Evolutionary conservation across 805 yeast genomes (phyloP).

Genomic region (Allodekkera sacchari): DNA sequence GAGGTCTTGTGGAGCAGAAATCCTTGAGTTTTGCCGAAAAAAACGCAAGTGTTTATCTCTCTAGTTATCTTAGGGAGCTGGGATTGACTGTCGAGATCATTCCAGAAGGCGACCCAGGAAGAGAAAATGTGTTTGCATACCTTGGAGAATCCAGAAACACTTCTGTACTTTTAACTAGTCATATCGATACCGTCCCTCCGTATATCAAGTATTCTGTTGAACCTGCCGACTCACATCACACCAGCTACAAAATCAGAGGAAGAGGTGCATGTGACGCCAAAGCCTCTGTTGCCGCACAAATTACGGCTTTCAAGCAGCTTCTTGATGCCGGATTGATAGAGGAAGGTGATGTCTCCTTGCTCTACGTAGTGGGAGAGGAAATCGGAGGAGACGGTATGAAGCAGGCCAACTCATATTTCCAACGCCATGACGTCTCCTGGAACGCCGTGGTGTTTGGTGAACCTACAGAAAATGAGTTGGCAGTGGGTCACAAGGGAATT

Average conservation of each 20-base stretch:
- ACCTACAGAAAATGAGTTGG: conserved; percentile 63
- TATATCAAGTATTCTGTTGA: conserved; percentile 40
- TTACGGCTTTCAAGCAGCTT: conserved; percentile 44
- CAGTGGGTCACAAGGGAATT: conserved; percentile 63
- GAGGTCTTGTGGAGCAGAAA: conserved; percentile 24
- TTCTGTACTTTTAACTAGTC: conserved; percentile 45
- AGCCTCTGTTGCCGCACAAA: conserved; percentile 57
- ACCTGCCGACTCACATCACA: conserved; percentile 2
- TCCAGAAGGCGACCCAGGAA: conserved; percentile 3
- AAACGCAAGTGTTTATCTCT: conserved; percentile 31
- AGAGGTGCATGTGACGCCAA: conserved; percentile 70
- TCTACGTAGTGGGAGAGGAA: conserved; percentile 69
- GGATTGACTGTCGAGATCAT: conserved; percentile 49
- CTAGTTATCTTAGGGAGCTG: conserved; percentile 26
- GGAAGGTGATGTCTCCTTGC: conserved; percentile 49
- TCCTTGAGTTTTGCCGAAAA: conserved; percentile 29
- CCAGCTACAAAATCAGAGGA: conserved; percentile 46
- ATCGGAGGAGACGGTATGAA: conserved; percentile 58
- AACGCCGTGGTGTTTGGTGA: conserved; percentile 62
- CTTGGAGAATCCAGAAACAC: conserved; percentile 36
- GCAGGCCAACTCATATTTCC: conserved; percentile 29
- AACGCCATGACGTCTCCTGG: conserved; percentile 36
- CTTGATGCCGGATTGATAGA: conserved; percentile 26
- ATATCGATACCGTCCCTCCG: conserved; percentile 70
- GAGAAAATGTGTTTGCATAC: conserved; percentile 46